Base-by-base conservation (phyloP, 805 yeast species). In the Peterozyma xylosa region DNA sequence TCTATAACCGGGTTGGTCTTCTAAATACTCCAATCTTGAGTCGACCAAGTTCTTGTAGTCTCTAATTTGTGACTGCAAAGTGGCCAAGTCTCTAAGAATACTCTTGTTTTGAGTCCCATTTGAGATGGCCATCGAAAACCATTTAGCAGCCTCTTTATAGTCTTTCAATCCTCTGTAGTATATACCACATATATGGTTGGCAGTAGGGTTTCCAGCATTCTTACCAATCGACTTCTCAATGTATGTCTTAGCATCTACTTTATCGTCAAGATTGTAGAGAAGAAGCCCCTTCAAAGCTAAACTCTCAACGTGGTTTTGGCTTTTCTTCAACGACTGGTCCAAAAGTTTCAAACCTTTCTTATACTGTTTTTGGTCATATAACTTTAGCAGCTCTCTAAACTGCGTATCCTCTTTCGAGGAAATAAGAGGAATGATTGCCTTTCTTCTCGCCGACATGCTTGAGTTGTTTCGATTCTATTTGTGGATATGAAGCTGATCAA, bases 281-380 rank as follows among this genome's bases (percentile, higher is more conserved):
- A 78, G 67, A 42, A 95, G 70, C 2, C 95, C 98, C 63, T 91
- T 91, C 55, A 93, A 70, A 3, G 96, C 87, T 44, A 86, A 65
- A 2, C 95, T 78, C 55, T 87, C 95, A 27, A 89, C 82, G 60
- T 86, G 89, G 41, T 68, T 70, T 13, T 87, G 72, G 55, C 80
- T 79, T 55, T 86, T 87, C 68, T 87, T 86, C 55, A 91, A 63
- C 52, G 86, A 74, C 33, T 74, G 67, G 42, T 93, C 97, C 37
- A 87, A 74, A 29, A 80, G 58, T 58, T 86, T 86, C 53, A 90
- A 63, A 1, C 96, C 78, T 55, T 91, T 89, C 59, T 86, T 86
- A 69, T 90, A 90, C 61, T 88, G 89, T 60, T 86, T 88, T 39
- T 73, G 59, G 58, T 93, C 98, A 56, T 88, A 93, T 30, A 86